Evolutionary conservation across 352 stramenopile species (phyloP).

Genomic region (Phytophthora sansomeana): DNA sequence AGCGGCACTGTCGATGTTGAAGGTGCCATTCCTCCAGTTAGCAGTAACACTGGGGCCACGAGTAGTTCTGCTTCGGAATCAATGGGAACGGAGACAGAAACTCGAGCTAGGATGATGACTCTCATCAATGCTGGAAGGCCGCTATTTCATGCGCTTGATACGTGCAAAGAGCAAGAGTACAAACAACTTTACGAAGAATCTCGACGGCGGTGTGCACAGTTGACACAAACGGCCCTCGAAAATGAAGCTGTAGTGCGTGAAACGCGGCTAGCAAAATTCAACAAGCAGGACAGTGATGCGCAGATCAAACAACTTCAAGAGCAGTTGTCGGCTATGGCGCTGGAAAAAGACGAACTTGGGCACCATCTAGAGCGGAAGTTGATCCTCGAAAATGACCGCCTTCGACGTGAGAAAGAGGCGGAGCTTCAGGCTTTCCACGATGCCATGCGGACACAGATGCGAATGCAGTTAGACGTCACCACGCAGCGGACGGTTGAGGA

Average conservation of each 20-base stretch:
- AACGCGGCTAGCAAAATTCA: conserved; percentile 42
- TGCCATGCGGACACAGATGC: conserved; percentile 58
- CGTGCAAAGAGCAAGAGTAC: conserved; percentile 68
- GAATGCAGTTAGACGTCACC: conserved; percentile 62
- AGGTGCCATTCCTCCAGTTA: conserved; percentile 5
- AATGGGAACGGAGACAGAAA: conserved; percentile 15
- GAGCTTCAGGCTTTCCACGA: conserved; percentile 54
- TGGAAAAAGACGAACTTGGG: conserved; percentile 56
- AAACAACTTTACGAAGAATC: conserved; percentile 58
- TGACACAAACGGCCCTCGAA: conserved; percentile 39
- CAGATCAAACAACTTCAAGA: conserved; percentile 45
- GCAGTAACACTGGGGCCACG: conserved; percentile 10
- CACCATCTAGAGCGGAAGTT: conserved; percentile 64
- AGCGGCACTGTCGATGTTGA: conserved; percentile 19
- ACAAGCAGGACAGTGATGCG: conserved; percentile 45
- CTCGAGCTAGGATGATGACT: conserved; percentile 45
- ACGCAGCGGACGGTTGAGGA: conserved; percentile 74
- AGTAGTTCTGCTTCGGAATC: conserved; percentile 11
- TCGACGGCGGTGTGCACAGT: conserved; percentile 37
- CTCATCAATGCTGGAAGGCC: conserved; percentile 48
- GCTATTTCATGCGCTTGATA: conserved; percentile 64
- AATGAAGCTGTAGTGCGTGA: conserved; percentile 47
- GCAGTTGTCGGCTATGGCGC: conserved; percentile 25
- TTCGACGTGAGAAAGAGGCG: conserved; percentile 58
- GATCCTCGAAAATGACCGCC: conserved; percentile 64